These are phyloP conservation scores for Leccinum laetum DNA, from an alignment of 1,284 basidiomycete genomes.

Conservation along the genomic window DNA sequence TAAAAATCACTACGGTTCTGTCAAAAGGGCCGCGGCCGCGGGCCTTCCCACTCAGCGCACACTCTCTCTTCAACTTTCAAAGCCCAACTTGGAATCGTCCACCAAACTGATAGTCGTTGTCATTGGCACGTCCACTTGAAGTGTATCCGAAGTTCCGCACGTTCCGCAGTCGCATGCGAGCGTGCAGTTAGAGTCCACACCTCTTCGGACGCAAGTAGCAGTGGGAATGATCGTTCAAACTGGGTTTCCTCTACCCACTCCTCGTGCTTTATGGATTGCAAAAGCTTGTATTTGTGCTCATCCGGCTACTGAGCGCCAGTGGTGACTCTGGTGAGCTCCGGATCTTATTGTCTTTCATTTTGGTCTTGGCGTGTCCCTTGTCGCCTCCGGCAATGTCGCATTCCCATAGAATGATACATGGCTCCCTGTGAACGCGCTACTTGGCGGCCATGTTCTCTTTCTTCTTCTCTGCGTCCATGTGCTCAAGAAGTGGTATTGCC, in stretches of 20 bases:
- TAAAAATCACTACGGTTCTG: not conserved
- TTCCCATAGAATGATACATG: not conserved
- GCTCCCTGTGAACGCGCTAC: not conserved
- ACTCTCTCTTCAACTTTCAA: not conserved
- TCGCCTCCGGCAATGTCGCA: not conserved
- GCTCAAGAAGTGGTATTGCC: slow-evolving; percentile 13
- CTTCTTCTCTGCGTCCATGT: not conserved
- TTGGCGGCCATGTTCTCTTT: not conserved
- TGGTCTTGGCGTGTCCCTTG: not conserved
- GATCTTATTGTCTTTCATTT: not conserved
- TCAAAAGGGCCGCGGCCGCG: not conserved
- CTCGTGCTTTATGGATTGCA: slow-evolving; percentile 21
- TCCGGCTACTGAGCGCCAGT: slow-evolving; percentile 12
- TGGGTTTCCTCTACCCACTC: slow-evolving; percentile 20
- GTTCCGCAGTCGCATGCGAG: not conserved
- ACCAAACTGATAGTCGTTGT: not conserved
- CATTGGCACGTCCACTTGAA: not conserved
- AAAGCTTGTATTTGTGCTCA: slow-evolving; percentile 11
- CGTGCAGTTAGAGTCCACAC: not conserved
- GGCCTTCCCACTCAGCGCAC: not conserved
- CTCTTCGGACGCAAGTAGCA: not conserved
- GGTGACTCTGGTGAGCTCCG: not conserved
- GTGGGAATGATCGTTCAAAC: slow-evolving; percentile 23
- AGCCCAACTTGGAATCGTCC: not conserved
- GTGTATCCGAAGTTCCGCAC: not conserved